Conservation (phyloP, 2,329 filamentous ascomycete species). For the Alternaria arborescens region DNA sequence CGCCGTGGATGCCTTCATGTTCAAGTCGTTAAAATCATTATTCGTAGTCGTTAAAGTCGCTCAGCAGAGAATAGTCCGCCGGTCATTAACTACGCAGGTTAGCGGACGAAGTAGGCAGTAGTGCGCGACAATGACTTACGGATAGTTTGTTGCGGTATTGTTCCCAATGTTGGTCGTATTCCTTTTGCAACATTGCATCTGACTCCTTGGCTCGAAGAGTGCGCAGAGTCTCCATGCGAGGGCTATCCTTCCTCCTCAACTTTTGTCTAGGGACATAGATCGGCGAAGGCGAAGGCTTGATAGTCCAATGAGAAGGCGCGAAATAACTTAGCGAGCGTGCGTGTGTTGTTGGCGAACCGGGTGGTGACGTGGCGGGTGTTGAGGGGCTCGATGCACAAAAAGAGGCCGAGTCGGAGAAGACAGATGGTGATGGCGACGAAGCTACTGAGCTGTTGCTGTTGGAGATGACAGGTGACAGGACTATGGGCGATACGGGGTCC, state of each 20-base stretch:
- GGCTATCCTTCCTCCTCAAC: slow-evolving; percentile 32
- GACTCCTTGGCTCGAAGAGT: slow-evolving; percentile 45
- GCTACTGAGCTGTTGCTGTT: slow-evolving; percentile 13
- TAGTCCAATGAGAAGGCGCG: slow-evolving; percentile 19
- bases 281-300: slow-evolving; percentile 18
- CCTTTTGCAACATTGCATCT: slow-evolving; percentile 43
- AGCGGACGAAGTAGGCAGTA: not conserved
- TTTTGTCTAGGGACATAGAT: slow-evolving; percentile 19
- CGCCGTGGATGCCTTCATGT: slow-evolving; percentile 11
- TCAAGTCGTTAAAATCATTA: slow-evolving; percentile 15
- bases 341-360: slow-evolving; percentile 22
- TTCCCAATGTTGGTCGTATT: slow-evolving; percentile 35
- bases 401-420: slow-evolving; percentile 25
- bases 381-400: slow-evolving; percentile 22
- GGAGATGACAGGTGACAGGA: slow-evolving; percentile 19
- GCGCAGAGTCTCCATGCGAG: slow-evolving; percentile 42
- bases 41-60: slow-evolving; percentile 12
- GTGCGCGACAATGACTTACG: slow-evolving; percentile 4
- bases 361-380: slow-evolving; percentile 28
- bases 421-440: slow-evolving; percentile 25
- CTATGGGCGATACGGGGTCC: slow-evolving; percentile 19
- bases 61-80: slow-evolving; percentile 5
- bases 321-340: slow-evolving; percentile 20
- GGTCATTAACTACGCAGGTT: slow-evolving; percentile 9
- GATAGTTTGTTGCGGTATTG: slow-evolving; percentile 3